Evolutionary conservation across 2,329 filamentous ascomycete genomes (phyloP).

Genomic region (Emmonsia crescens): DNA sequence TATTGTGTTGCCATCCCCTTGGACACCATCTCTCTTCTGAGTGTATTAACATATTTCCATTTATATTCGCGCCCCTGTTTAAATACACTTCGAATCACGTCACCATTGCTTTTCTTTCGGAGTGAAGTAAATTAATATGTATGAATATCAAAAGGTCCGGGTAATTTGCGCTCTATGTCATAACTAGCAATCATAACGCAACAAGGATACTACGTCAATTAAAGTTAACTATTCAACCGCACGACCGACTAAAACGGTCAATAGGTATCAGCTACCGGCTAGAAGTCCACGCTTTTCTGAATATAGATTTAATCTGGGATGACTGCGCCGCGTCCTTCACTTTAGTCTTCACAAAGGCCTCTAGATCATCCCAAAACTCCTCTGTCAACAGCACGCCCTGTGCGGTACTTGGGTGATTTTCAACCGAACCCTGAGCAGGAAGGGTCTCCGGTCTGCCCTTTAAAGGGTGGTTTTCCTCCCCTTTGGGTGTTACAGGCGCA

Average conservation of each 20-base stretch:
- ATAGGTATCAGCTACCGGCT: slow-evolving; percentile 2
- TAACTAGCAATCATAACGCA: background rate
- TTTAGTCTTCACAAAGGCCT: slow-evolving; percentile 67
- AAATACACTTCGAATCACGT: background rate
- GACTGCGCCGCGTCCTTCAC: slow-evolving; percentile 60
- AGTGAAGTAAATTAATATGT: background rate
- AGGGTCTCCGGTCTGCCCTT: slow-evolving; percentile 22
- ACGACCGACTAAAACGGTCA: background rate
- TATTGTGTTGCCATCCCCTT: background rate
- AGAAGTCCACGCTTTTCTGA: slow-evolving; percentile 58
- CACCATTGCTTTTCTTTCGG: background rate
- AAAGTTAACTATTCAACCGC: background rate
- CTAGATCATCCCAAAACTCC: slow-evolving; percentile 79
- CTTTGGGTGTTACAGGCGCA: slow-evolving; percentile 15
- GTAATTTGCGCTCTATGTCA: background rate
- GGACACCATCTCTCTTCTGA: background rate
- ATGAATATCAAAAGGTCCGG: background rate
- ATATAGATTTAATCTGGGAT: slow-evolving; percentile 53
- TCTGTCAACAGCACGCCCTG: slow-evolving; percentile 52
- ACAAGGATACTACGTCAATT: background rate
- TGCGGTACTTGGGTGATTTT: background rate
- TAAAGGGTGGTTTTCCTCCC: slow-evolving; percentile 2
- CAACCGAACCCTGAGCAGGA: slow-evolving; percentile 26
- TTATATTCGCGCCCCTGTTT: background rate
- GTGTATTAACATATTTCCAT: background rate